Base-by-base conservation (phyloP, 495 filamentous ascomycete species). In the Neurospora sp. region DNA sequence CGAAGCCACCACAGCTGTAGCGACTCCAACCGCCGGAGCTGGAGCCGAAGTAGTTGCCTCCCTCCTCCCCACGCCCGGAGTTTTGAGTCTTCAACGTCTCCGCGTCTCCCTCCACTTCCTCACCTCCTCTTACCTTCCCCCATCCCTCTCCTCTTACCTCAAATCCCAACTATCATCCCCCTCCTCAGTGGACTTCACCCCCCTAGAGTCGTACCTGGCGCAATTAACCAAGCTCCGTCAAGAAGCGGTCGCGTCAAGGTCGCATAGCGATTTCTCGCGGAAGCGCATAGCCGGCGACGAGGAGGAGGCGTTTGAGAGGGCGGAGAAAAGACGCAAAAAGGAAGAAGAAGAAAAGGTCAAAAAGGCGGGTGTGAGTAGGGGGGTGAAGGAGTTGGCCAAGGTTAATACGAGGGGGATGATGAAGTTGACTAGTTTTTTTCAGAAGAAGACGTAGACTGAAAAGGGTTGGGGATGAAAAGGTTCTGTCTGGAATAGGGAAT, bases 351-450 rank as follows among this genome's bases (percentile, higher is more conserved):
- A 89, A 27, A 89, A 88, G 81, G 81, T 82, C 44, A 87, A 89
- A 75, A 93, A 93, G 80, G 87, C 86, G 9, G 85, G 85, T 16
- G 88, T 93, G 82, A 95, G 91, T 75, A 85, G 88, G 22, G 94
- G 87, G 0, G 88, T 97, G 1, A 89, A 87, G 76, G 86, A 94
- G 45, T 78, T 99, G 77, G 91, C 91, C 79, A 98, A 98, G 83
- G 95, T 92, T 16, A 91, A 97, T 79, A 93, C 90, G 0, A 88
- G 78, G 18, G 96, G 96, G 37, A 99, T 99, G 96, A 93, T 92
- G 86, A 98, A 97, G 86, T 88, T 99, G 89, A 97, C 93, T 75
- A 88, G 90, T 74, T 99, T 98, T 80, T 99, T 99, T 80, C 87
- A 86, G 44, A 97, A 94, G 84, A 90, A 88, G 73, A n/a, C 61